Percentiles rank a stretch among this genome's conserved stretches.
phyloP scores from a whole-genome alignment of 306 rosid genomes.

The Rosa multiflora region DNA sequence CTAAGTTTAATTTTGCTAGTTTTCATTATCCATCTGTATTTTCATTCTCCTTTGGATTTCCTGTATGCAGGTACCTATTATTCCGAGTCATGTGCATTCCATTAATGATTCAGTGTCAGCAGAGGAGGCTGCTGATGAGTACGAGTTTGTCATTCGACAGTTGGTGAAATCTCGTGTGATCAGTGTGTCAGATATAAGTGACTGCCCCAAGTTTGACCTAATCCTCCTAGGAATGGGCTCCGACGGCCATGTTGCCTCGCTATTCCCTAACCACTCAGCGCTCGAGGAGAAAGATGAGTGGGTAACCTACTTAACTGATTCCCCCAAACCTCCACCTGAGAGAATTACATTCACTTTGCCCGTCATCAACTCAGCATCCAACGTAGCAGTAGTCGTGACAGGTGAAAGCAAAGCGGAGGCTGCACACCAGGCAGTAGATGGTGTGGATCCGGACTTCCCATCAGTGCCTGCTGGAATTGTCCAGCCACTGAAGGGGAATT shows the following conservation, averaged over 20 bases:
- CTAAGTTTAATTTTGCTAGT: background rate
- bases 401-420: constrained; percentile 80
- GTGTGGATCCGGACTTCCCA: constrained; percentile 44
- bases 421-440: constrained; percentile 63
- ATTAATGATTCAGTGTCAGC: constrained; percentile 88
- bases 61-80: constrained; percentile 70
- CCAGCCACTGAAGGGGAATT: constrained; percentile 73
- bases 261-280: constrained; percentile 75
- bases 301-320: constrained; percentile 89
- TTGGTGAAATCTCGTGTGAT: constrained; percentile 81
- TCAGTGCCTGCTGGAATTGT: constrained; percentile 72
- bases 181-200: constrained; percentile 71
- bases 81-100: constrained; percentile 85
- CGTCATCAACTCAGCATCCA: constrained; percentile 93
- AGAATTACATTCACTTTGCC: constrained; percentile 95
- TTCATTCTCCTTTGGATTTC: constrained; percentile 26
- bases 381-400: constrained; percentile 66
- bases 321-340: constrained; percentile 97
- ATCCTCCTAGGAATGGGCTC: constrained; percentile 90
- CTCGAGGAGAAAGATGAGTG: constrained; percentile 73
- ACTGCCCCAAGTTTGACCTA: constrained; percentile 96
- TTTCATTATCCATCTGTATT: background rate
- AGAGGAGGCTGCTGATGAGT: constrained; percentile 92
- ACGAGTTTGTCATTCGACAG: constrained; percentile 88
- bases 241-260: constrained; percentile 88